Base-by-base conservation (phyloP, 352 stramenopile species). In the Pythium myriotylum region DNA sequence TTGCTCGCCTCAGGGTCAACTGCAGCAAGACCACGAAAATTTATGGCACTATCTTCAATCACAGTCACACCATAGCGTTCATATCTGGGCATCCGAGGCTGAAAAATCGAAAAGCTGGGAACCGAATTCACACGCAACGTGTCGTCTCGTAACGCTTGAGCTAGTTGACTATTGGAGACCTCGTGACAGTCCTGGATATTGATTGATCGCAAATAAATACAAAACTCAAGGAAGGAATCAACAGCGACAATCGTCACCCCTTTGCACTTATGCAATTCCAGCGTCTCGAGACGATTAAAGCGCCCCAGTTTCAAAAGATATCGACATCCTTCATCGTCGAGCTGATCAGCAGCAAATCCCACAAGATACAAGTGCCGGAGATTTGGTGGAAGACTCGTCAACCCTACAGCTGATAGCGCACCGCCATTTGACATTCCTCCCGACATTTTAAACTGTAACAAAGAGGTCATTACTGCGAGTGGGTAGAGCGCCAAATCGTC, bases 401-500 rank as follows among this genome's bases (percentile, higher is more conserved):
- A 49, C 3, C 81, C 81, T 3, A 62, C 67, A 4, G 58, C 62
- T 0, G 76, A 79, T 17, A 86, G 45, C 2, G 7, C 14, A 16
- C 68, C 80, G 1, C 79, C 69, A 20, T 42, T 58, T 22, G 2
- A 20, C 8, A 17, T 3, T 4, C 5, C 40, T 6, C 64, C 64
- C 22, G 67, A 84, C n/a, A 91, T 61, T 3, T 59, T 65, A 4
- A 92, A 62, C 13, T 82, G 60, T 40, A 76, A 23, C 0, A 92
- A 49, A 4, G 81, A 85, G 46, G 75, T 67, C 68, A 91, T 85
- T 24, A 89, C 77, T 1, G 79, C 26, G 12, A 92, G 42, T 26
- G 83, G 76, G 23, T 86, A 92, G 16, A 92, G 40, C 4, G 79
- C 63, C 9, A 92, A 57, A 32, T 92, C 79, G 33, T 91, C 83